These are phyloP conservation scores for Brassica incana DNA, from an alignment of 345 rosid species.

Conservation along the genomic window DNA sequence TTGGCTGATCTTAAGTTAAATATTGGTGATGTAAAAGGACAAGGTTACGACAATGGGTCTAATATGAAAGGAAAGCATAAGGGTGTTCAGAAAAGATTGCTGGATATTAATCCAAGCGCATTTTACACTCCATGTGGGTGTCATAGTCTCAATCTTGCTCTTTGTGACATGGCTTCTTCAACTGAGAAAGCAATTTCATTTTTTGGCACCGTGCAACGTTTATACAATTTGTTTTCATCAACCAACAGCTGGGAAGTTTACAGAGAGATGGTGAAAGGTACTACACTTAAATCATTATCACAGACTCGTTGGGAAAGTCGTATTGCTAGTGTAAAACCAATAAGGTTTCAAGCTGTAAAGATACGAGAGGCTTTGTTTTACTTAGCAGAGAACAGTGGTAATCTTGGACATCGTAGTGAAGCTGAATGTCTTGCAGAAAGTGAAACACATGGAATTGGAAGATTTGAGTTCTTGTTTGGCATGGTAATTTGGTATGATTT, in stretches of 20 bases:
- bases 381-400: too few relatives aligned
- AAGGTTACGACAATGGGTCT: too few relatives aligned
- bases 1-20: too few relatives aligned
- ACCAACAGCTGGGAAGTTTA: neutral
- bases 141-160: neutral
- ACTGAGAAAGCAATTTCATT: neutral
- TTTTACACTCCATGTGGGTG: neutral
- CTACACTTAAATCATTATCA: conserved; percentile 3
- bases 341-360: neutral
- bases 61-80: neutral
- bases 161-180: neutral
- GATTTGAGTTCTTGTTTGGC: too few relatives aligned
- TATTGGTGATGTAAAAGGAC: too few relatives aligned
- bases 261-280: neutral
- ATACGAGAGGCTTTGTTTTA: neutral
- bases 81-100: neutral
- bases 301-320: neutral
- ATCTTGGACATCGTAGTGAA: too few relatives aligned
- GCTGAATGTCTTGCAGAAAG: too few relatives aligned
- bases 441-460: too few relatives aligned
- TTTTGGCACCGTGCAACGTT: neutral
- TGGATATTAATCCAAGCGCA: neutral
- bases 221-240: neutral
- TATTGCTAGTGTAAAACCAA: conserved; percentile 2
- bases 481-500: too few relatives aligned